Base-by-base conservation (phyloP, 2,329 filamentous ascomycete species). In the Capronia coronata region DNA sequence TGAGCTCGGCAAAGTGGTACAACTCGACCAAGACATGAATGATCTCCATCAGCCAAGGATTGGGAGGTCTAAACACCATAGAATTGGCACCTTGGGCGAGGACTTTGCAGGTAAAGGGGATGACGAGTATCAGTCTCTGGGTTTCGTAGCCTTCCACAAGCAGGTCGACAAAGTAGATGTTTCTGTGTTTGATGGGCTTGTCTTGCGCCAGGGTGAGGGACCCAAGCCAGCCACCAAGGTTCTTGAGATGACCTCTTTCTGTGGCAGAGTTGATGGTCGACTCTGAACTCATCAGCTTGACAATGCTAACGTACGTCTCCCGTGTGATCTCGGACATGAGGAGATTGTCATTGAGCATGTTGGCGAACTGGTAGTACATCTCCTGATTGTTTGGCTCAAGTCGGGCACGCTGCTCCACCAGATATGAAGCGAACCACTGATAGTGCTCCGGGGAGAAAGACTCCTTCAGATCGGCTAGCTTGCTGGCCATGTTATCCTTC, bases 31-130 rank as follows among this genome's bases (percentile, higher is more conserved):
- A 76, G 6, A 97, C 75, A 56, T 87, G 80, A 48, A 98, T 81
- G 46, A 98, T 93, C 62, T 98, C 93, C 86, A 96, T 94, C 38
- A 96, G 68, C 93, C 93, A 98, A 1, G 93, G 93, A 61, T 98
- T 98, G 1, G 93, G 93, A 9, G 91, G 90, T 49, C 83, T 85
- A 71, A 98, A 98, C 8, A 97, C 84, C 10, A 84, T 86, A 0
- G 93, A 97, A 43, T 82, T 79, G 30, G 81, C 82, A 16, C 89
- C 90, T 65, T 96, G 89, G 18, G 85, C 79, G 18, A 98, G 73
- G 3, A 96, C 88, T 68, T 96, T 97, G 78, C 93, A 98, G 46
- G 94, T 93, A 66, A 98, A 98, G 0, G 93, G 93, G 52, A 98
- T 94, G 41, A 93, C 91, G 32, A 97, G 82, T 32, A 95, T 79